Conservation (phyloP, 176 grass and related monocot species). For the Oryza brachyantha region DNA sequence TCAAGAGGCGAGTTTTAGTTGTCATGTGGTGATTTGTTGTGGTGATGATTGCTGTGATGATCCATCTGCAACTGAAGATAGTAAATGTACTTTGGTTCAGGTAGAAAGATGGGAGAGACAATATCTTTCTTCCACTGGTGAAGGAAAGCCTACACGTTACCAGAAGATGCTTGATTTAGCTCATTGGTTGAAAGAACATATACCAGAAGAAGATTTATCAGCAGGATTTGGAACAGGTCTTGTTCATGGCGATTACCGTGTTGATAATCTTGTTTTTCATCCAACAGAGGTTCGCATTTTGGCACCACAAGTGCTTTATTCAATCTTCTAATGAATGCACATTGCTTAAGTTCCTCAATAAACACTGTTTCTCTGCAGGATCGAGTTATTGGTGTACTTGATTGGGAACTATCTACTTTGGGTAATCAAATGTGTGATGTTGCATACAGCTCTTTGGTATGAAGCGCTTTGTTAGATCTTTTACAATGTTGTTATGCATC, state of each 20-base stretch:
- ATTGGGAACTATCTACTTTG: slow-evolving; percentile 98
- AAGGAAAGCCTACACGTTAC: slow-evolving; percentile 72
- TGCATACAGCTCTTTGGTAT: slow-evolving; percentile 85
- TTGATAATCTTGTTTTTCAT: slow-evolving; percentile 95
- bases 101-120: slow-evolving; percentile 84
- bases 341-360: slow-evolving; percentile 1
- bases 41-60: neutral
- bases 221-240: slow-evolving; percentile 54
- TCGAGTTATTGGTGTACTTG: slow-evolving; percentile 87
- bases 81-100: slow-evolving; percentile 33
- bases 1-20: neutral
- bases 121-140: slow-evolving; percentile 76
- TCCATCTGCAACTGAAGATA: slow-evolving; percentile 11
- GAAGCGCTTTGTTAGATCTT: slow-evolving; percentile 5
- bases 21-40: neutral
- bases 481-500: neutral
- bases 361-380: slow-evolving; percentile 50
- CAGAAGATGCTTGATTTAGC: slow-evolving; percentile 79
- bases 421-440: slow-evolving; percentile 99
- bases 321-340: neutral
- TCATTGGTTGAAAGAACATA: slow-evolving; percentile 72
- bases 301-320: slow-evolving; percentile 8
- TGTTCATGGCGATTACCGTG: slow-evolving; percentile 89
- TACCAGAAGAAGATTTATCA: slow-evolving; percentile 68
- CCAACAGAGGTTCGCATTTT: slow-evolving; percentile 64